Base-by-base conservation (phyloP, 768 basidiomycete genomes). In the Termitomyces sp. region DNA sequence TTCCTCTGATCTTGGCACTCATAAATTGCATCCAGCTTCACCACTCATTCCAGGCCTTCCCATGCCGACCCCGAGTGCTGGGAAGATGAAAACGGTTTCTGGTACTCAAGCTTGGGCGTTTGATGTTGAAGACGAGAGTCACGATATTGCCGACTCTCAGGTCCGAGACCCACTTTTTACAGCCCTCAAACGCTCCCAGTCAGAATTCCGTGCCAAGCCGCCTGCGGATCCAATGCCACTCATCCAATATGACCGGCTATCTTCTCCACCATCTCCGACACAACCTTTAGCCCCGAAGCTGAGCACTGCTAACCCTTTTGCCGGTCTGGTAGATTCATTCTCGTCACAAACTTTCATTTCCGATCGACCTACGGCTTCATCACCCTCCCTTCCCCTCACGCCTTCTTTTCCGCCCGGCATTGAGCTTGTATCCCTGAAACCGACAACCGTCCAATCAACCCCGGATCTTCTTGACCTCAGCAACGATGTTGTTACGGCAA, bases 21-120 rank as follows among this genome's bases (percentile, higher is more conserved):
- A 64, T 31, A 62, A 60, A 29, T 47, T 64, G 47, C 51, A 55
- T 28, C 44, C 62, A 24, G 54, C 36, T 34, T 55, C 56, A 37
- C 65, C 64, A 4, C 64, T 67, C 41, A 65, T 67, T 41, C 64
- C 66, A 31, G 63, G 57, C 18, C 41, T 67, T 20, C 63, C 66
- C 22, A 63, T 67, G 28, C 66, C 66, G 5, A 29, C 36, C 13
- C 22, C 60, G 31, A 62, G 53, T 29, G 58, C 60, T 6, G 26
- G 13, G 4, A 60, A 58, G 28, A 33, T 29, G 7, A 44, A 37
- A 37, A n/a, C 54, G 1, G 28, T 45, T 4, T n/a, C 62, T 2
- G 49, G 45, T 2, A 33, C 60, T 39, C 56, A 60, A 9, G 16
- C 47, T 13, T 64, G 61, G 65, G 47, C 51, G 5, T 64, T 61